Evolutionary conservation across 2,329 filamentous ascomycete species (phyloP), one percentile per base, ranked within the genome.

Genomic region (Emericellopsis atlantica): DNA sequence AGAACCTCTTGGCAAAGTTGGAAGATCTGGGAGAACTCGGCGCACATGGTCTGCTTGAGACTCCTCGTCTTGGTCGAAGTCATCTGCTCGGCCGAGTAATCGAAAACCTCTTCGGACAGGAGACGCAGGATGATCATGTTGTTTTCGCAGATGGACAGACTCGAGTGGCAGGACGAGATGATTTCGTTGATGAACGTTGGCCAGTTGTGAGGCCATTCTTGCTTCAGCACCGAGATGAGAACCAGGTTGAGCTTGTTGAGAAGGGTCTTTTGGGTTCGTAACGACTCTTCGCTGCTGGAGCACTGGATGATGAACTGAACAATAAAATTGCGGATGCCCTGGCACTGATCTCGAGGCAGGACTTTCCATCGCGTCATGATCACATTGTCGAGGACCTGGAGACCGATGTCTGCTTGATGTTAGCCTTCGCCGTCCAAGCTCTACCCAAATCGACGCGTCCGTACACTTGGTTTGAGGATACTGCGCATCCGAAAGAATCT

Each of bases 151-250:
- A 98, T 93, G 32, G 90, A 92, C 41, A 98, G 71, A 63, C 84
- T 95, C 51, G 86, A 90, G 60, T 94, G 89, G 65, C 89, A 96
- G 42, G 92, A 90, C 18, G 87, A 84, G 53, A 98, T 88, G 63
- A 98, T 98, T 69, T 98, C 92, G 70, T 96, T 96, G 74, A 98
- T 96, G 65, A 98, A 98, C 16, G 88, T 95, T 10, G 93, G 92
- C 92, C 93, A 98, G 71, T 98, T 94, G 66, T 96, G 90, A 43
- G 92, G 92, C 92, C 92, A 98, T 65, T 98, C 92, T 66, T 98
- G 92, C 73, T 98, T 98, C 57, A 98, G 71, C 48, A 98, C 90
- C 43, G 89, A 95, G 52, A 98, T 87, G 48, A 98, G 82, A 44
- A 96, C 90, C 54, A 98, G 76, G 57, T 98, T 98, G 46, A 98